These are phyloP conservation scores for Sphenostylis stenocarpa DNA, from an alignment of 306 rosid species.

Conservation along the genomic window DNA sequence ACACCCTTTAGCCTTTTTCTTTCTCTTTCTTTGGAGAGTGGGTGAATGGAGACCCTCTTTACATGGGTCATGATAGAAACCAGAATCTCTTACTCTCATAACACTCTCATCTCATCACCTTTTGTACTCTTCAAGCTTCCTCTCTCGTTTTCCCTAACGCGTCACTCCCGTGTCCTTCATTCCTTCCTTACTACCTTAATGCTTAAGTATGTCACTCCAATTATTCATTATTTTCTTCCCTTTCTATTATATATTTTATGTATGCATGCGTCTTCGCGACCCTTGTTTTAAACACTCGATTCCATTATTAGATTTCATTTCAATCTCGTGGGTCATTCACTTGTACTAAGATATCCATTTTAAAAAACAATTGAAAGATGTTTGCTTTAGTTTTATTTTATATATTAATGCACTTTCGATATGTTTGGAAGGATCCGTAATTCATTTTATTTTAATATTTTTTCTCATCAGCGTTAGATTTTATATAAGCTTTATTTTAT, in stretches of 20 bases:
- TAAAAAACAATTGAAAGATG: not conserved
- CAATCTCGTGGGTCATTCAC: not conserved
- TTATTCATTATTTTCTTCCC: too few relatives aligned
- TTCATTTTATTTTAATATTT: not conserved
- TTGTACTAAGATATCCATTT: not conserved
- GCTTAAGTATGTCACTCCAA: too few relatives aligned
- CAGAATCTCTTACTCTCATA: slow-evolving; percentile 50
- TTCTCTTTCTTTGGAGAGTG: slow-evolving; percentile 36
- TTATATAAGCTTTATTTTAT: too few relatives aligned
- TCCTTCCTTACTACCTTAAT: slow-evolving; percentile 42
- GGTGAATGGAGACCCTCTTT: slow-evolving; percentile 56
- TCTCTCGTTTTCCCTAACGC: slow-evolving; percentile 42
- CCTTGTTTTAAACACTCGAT: not conserved
- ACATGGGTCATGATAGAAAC: slow-evolving; percentile 39
- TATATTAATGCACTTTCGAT: not conserved
- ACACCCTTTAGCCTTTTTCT: slow-evolving; percentile 36
- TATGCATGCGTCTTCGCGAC: not conserved
- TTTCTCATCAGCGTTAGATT: too few relatives aligned
- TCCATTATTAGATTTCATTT: slow-evolving; percentile 17
- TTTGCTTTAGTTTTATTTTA: not conserved
- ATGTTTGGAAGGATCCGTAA: not conserved
- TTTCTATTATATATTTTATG: not conserved
- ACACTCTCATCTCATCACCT: slow-evolving; percentile 29
- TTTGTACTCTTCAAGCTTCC: slow-evolving; percentile 69
- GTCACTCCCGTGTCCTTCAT: slow-evolving; percentile 47